phyloP scores from a whole-genome alignment of 2,329 filamentous ascomycete genomes.

The Trichoderma sp. region DNA sequence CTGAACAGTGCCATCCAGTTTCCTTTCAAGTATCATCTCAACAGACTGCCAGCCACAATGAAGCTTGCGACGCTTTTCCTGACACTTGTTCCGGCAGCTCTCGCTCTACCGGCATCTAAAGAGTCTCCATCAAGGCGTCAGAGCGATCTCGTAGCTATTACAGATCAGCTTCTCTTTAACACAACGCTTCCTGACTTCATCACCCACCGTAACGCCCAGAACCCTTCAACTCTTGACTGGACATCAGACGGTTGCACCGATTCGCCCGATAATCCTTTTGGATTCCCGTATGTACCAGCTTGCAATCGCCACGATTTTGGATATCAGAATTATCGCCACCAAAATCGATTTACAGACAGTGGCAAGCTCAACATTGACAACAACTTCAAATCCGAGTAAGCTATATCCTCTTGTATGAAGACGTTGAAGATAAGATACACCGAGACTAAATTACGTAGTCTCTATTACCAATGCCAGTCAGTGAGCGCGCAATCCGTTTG shows the following conservation, averaged over 20 bases:
- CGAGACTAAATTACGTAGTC: constrained; percentile 33
- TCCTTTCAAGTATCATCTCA: too few relatives aligned
- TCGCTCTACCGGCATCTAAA: too few relatives aligned
- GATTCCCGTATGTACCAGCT: constrained; percentile 49
- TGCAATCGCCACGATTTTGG: constrained; percentile 63
- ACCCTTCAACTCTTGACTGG: constrained; percentile 49
- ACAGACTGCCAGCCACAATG: too few relatives aligned
- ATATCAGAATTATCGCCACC: constrained; percentile 56
- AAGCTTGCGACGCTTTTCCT: too few relatives aligned
- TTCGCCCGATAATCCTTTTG: constrained; percentile 50
- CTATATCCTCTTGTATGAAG: background rate
- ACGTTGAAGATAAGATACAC: background rate
- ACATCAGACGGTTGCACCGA: constrained; percentile 48
- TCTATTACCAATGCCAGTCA: constrained; percentile 44
- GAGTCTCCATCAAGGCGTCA: constrained; percentile 30
- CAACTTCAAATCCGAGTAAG: constrained; percentile 53
- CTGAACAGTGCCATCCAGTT: too few relatives aligned
- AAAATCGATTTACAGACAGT: constrained; percentile 50
- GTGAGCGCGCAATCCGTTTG: constrained; percentile 36
- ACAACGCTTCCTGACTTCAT: constrained; percentile 49
- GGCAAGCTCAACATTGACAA: constrained; percentile 51
- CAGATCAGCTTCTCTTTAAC: constrained; percentile 53
- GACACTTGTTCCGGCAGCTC: too few relatives aligned
- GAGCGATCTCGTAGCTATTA: constrained; percentile 39
- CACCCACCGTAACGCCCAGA: constrained; percentile 43